Conservation (phyloP, 805 yeast species). For the Debaryomyces tyrocola region DNA sequence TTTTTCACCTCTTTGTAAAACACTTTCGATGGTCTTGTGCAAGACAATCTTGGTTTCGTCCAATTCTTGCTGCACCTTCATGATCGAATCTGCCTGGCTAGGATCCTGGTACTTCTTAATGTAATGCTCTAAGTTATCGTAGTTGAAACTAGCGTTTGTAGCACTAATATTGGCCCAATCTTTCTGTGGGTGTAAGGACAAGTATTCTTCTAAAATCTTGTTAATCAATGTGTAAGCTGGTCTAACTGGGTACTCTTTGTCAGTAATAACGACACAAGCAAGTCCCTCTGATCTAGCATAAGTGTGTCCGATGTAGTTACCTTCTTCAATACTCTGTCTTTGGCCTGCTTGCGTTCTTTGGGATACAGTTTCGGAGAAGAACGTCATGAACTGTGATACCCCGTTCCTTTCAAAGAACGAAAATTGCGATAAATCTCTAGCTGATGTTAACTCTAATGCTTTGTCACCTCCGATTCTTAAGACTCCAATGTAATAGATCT, state of each 20-base stretch:
- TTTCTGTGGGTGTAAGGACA: constrained; percentile 72
- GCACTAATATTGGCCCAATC: constrained; percentile 62
- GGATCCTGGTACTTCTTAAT: constrained; percentile 93
- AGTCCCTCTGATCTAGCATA: constrained; percentile 88
- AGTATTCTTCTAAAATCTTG: constrained; percentile 87
- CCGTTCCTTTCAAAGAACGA: constrained; percentile 82
- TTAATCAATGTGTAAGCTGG: constrained; percentile 93
- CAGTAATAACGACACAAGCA: constrained; percentile 89
- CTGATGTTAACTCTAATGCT: constrained; percentile 71
- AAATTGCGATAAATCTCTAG: constrained; percentile 81
- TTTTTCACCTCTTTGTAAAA: constrained; percentile 94
- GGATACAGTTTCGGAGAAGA: constrained; percentile 87
- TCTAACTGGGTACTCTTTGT: constrained; percentile 93
- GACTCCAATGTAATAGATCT: constrained; percentile 87
- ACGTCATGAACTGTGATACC: constrained; percentile 92
- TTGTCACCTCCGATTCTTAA: constrained; percentile 60
- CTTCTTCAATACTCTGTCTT: constrained; percentile 93
- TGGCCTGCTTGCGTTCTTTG: constrained; percentile 86
- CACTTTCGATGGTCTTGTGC: constrained; percentile 93
- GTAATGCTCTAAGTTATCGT: constrained; percentile 65
- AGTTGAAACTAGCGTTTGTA: constrained; percentile 46
- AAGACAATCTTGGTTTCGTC: constrained; percentile 96
- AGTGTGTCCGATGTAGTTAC: constrained; percentile 86
- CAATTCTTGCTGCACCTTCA: constrained; percentile 96
- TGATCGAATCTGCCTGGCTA: constrained; percentile 90